These are phyloP conservation scores for Acanthamoeba pearcei DNA, from an alignment of 208 protist species.

Conservation along the genomic window DNA sequence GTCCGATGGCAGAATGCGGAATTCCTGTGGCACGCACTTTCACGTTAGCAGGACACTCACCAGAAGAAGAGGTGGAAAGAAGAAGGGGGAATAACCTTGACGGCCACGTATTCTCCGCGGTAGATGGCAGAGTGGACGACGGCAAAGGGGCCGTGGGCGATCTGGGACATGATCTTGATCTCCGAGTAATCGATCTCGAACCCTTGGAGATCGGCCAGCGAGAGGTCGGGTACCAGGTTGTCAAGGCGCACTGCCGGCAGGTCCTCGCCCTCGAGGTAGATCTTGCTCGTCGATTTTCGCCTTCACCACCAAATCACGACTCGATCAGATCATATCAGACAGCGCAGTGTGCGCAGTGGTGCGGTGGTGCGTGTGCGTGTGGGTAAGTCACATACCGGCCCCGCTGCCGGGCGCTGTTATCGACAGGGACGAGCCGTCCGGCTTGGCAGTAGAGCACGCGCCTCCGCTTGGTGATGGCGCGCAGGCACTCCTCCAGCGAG, in stretches of 20 bases:
- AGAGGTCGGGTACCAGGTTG: conserved; percentile 60
- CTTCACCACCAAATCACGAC: too few species aligned
- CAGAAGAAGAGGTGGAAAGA: too few species aligned
- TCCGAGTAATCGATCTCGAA: conserved; percentile 66
- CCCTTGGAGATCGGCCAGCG: conserved; percentile 53
- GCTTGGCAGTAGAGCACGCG: conserved; percentile 53
- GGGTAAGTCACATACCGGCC: not conserved
- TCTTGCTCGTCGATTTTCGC: conserved; percentile 37
- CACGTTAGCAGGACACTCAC: not conserved
- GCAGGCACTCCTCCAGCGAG: conserved; percentile 54
- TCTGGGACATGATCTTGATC: conserved; percentile 29
- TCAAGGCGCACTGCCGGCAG: conserved; percentile 28
- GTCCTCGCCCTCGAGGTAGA: conserved; percentile 45
- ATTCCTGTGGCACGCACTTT: not conserved
- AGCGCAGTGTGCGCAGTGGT: too few species aligned
- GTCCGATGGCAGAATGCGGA: conserved; percentile 4
- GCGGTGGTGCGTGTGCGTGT: too few species aligned
- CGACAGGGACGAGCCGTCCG: not conserved
- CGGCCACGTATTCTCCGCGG: conserved; percentile 27
- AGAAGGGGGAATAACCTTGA: not conserved
- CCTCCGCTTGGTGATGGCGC: conserved; percentile 55
- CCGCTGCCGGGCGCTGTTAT: not conserved
- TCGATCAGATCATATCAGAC: too few species aligned
- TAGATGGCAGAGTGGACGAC: conserved; percentile 60
- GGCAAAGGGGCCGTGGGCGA: conserved; percentile 49